A percentile compares a stretch with the other conserved stretches of the same genome.
phyloP scores from a whole-genome alignment of 345 rosid genomes.

The Psidium guajava region DNA sequence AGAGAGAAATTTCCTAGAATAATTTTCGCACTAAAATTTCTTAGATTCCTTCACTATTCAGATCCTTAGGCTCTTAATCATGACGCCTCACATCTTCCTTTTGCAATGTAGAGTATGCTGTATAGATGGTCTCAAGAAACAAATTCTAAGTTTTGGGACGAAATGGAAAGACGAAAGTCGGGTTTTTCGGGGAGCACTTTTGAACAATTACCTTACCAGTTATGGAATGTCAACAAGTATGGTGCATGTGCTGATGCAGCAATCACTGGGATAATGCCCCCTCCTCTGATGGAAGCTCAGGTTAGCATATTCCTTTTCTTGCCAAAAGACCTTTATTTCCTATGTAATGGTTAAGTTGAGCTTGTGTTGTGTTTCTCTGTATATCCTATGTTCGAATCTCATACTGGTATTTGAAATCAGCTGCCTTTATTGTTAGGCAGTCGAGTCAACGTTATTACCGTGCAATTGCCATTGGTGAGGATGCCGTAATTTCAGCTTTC shows the following conservation, averaged over 20 bases:
- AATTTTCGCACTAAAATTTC: not conserved
- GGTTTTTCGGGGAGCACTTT: conserved; percentile 32
- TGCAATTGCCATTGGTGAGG: conserved; percentile 88
- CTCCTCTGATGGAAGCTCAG: conserved; percentile 87
- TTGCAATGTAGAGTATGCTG: conserved; percentile 47
- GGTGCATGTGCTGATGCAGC: conserved; percentile 83
- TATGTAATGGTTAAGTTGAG: not conserved
- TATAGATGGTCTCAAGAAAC: conserved; percentile 53
- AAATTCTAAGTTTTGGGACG: conserved; percentile 66
- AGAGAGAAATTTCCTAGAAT: not conserved
- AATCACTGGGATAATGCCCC: conserved; percentile 85
- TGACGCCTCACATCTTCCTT: not conserved
- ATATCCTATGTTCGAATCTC: not conserved
- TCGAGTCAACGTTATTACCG: conserved; percentile 90
- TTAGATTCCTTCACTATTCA: not conserved
- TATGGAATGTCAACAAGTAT: conserved; percentile 82
- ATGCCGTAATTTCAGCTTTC: conserved; percentile 90
- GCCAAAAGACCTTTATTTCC: not conserved
- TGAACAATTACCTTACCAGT: conserved; percentile 56
- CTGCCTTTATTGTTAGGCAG: conserved; percentile 98
- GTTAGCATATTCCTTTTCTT: conserved; percentile 16
- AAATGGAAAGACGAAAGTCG: conserved; percentile 24
- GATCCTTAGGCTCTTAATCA: not conserved
- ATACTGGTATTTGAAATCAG: conserved; percentile 60
- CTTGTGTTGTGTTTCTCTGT: not conserved